Percentiles rank a stretch among this genome's conserved stretches.
Conservation (phyloP, 2,329 filamentous ascomycete genomes). For the Aspergillus fumigatiaffinis region DNA sequence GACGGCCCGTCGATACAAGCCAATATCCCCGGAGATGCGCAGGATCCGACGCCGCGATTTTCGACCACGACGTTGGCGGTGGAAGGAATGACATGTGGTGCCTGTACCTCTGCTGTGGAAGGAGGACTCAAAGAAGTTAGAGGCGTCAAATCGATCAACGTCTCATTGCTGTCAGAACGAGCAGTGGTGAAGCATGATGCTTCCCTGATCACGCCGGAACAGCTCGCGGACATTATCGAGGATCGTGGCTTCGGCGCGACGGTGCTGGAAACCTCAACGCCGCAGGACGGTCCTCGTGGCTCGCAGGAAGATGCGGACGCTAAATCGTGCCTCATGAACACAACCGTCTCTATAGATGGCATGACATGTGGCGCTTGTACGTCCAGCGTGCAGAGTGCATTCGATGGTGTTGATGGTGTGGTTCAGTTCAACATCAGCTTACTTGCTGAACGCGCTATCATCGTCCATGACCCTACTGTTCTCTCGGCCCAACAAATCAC, state of each 20-base stretch:
- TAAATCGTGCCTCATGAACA: constrained; percentile 54
- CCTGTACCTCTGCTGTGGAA: constrained; percentile 82
- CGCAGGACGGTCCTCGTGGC: constrained; percentile 26
- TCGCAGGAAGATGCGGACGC: constrained; percentile 29
- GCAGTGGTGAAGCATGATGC: constrained; percentile 81
- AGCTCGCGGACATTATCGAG: constrained; percentile 58
- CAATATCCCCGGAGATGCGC: constrained; percentile 31
- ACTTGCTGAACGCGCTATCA: constrained; percentile 83
- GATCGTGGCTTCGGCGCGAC: constrained; percentile 75
- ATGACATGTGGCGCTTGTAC: constrained; percentile 99
- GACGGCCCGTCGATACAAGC: constrained; percentile 61
- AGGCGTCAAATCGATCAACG: constrained; percentile 72
- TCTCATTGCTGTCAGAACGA: constrained; percentile 78
- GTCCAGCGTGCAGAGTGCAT: constrained; percentile 80
- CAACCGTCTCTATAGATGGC: constrained; percentile 84
- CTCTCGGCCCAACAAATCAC: constrained; percentile 70
- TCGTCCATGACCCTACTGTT: constrained; percentile 73
- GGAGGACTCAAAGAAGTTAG: constrained; percentile 70
- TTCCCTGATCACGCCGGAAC: constrained; percentile 47
- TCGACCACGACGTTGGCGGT: constrained; percentile 73
- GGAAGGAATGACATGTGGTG: constrained; percentile 87
- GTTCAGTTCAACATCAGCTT: constrained; percentile 92
- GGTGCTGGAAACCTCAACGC: constrained; percentile 66
- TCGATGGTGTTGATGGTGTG: constrained; percentile 72
- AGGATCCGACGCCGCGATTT: constrained; percentile 28